phyloP scores from a whole-genome alignment of 257 asterid species.

The Petunia axillaris region DNA sequence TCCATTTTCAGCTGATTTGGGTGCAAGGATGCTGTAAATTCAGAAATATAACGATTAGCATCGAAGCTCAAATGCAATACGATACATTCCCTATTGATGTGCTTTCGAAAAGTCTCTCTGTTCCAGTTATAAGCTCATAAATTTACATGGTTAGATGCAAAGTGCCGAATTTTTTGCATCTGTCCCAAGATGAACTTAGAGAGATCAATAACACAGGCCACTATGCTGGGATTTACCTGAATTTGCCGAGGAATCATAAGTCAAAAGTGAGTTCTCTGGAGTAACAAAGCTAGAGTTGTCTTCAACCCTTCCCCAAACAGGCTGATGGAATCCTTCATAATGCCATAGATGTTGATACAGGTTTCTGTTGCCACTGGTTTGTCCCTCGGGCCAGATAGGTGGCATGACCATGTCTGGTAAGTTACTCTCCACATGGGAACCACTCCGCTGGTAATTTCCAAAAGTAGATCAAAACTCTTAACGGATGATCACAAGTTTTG shows the following conservation, averaged over 20 bases:
- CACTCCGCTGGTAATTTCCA: slow-evolving; percentile 46
- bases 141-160: neutral
- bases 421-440: slow-evolving; percentile 54
- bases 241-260: slow-evolving; percentile 69
- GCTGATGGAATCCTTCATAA: slow-evolving; percentile 59
- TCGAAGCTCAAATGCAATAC: neutral
- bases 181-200: neutral
- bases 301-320: slow-evolving; percentile 58
- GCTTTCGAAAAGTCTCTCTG: neutral
- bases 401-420: slow-evolving; percentile 55
- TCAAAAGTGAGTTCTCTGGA: slow-evolving; percentile 63
- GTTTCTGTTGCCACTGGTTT: slow-evolving; percentile 55
- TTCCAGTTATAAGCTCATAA: neutral
- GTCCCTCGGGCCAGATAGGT: slow-evolving; percentile 65
- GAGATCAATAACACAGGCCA: neutral
- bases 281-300: slow-evolving; percentile 58
- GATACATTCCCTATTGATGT: neutral
- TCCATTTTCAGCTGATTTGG: slow-evolving; percentile 73
- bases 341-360: slow-evolving; percentile 68
- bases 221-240: slow-evolving; percentile 49
- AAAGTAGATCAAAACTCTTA: neutral
- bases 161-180: neutral
- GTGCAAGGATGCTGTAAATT: slow-evolving; percentile 53
- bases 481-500: neutral
- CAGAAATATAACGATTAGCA: neutral